Evolutionary conservation across 441 rosid genomes (phyloP), one percentile per base, ranked within the genome.

Genomic region (Adansonia gregorii): DNA sequence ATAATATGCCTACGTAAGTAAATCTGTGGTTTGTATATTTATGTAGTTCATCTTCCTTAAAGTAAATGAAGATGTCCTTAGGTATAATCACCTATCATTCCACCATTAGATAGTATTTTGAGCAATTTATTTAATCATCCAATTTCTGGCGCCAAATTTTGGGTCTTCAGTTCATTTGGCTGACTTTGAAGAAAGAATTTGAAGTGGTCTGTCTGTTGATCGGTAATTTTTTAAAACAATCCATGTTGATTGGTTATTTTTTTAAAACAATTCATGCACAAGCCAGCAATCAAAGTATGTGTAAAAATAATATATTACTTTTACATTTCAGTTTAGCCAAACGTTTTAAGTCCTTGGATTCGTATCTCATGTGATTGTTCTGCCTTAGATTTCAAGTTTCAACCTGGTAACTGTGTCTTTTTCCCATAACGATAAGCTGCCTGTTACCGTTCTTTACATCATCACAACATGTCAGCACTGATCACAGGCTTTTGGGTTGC

Each of bases 1-100:
- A 88, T 81, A 90, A 84, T 65, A 72, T 94, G 76, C 95, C 99
- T 56, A 92, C 90, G 98, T 95, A 87, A 87, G 98, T 88, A 43
- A 59, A 22, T 41, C 4, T 15, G 4, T 20, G 24, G 66, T 14
- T 35, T 55, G 55, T 77, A 46, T 15, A 27, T 24, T 22, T 48
- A 39, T 35, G 64, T 51, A 24, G 14, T 72, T n/a, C 35, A 35
- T 14, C 24, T 60, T 7, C 27, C 35, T 6, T 11, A 19, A 11
- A 3, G 5, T 1, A 45, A 12, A 67, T 67, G 70, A 66, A n/a
- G 24, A 66, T 67, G 9, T n/a, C 72, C 45, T 27, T 12, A 4
- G 45, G 19, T 61, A 22, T 31, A 12, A 14, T 31, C 31, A 11
- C 55, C 35, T 45, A 19, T 51, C 11, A 49, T 48, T 24, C 20